phyloP scores from a whole-genome alignment of 805 yeast genomes.

The Kurtzmaniella fragi region DNA sequence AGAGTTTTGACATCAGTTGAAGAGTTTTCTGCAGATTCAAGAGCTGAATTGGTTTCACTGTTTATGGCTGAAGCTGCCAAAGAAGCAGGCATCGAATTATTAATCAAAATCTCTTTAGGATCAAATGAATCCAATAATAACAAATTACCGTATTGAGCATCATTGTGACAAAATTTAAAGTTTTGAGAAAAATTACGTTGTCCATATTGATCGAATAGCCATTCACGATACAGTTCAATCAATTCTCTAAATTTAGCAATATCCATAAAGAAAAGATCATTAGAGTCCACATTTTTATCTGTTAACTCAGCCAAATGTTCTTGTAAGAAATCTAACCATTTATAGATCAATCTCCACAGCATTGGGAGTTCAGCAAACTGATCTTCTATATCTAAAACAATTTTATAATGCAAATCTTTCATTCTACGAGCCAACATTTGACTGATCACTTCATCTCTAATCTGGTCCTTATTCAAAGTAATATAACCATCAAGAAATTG shows the following conservation, averaged over 20 bases:
- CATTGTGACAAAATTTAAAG: slow-evolving; percentile 88
- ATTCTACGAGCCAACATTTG: slow-evolving; percentile 91
- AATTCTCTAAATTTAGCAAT: slow-evolving; percentile 47
- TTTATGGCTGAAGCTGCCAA: slow-evolving; percentile 3
- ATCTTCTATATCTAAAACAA: slow-evolving; percentile 59
- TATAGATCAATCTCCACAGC: slow-evolving; percentile 62
- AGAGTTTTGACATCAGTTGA: too few species aligned
- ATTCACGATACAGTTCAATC: slow-evolving; percentile 51
- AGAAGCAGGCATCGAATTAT: neutral
- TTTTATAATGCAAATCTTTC: slow-evolving; percentile 87
- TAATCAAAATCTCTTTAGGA: slow-evolving; percentile 32
- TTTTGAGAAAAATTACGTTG: slow-evolving; percentile 37
- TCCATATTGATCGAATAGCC: slow-evolving; percentile 55
- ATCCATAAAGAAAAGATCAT: slow-evolving; percentile 36
- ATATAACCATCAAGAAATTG: slow-evolving; percentile 82
- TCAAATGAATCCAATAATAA: slow-evolving; percentile 58
- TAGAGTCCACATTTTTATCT: slow-evolving; percentile 15
- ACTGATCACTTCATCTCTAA: slow-evolving; percentile 70
- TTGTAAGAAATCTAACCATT: slow-evolving; percentile 57
- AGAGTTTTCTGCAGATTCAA: neutral
- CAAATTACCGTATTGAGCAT: slow-evolving; percentile 93
- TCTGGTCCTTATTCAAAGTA: slow-evolving; percentile 67
- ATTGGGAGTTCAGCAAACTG: slow-evolving; percentile 51
- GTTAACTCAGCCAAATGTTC: slow-evolving; percentile 35
- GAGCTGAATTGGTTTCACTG: neutral